phyloP scores from a whole-genome alignment of 2,329 filamentous ascomycete species.

The Trichocomaceae sp. region DNA sequence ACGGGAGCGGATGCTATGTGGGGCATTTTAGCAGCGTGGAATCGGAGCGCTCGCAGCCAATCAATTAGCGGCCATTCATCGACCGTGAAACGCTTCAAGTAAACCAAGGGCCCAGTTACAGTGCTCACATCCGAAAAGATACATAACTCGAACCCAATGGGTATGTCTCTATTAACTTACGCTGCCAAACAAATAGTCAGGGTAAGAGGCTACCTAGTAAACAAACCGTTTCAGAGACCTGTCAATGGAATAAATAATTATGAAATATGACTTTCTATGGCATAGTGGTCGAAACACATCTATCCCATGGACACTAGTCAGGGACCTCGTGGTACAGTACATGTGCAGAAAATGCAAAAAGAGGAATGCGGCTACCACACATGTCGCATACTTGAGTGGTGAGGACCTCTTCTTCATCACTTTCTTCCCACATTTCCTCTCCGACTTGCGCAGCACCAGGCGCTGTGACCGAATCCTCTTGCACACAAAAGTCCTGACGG shows the following conservation, averaged over 20 bases:
- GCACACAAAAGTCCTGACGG: neutral
- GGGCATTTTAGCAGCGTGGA: conserved; percentile 2
- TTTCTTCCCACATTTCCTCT: conserved; percentile 29
- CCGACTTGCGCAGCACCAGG: conserved; percentile 18
- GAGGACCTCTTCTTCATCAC: conserved; percentile 23
- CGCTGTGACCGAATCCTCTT: conserved; percentile 12
- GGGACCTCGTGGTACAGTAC: conserved; percentile 39
- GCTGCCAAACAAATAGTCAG: neutral
- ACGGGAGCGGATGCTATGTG: neutral
- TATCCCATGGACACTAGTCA: conserved; percentile 14
- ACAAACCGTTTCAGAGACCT: neutral
- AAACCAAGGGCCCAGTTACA: too few relatives aligned
- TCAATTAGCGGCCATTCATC: neutral
- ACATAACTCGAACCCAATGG: neutral
- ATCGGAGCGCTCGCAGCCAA: conserved; percentile 2
- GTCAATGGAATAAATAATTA: neutral
- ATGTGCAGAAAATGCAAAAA: conserved; percentile 47
- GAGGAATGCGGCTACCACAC: conserved; percentile 43
- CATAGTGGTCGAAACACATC: neutral
- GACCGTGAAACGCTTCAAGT: neutral
- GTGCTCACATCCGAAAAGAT: neutral
- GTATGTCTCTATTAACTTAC: neutral
- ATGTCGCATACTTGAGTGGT: conserved; percentile 31
- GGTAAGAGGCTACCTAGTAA: neutral
- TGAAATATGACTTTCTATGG: neutral